These are phyloP conservation scores for Pyrenophora seminiperda DNA, from an alignment of 2,329 filamentous ascomycete genomes.

Conservation along the genomic window DNA sequence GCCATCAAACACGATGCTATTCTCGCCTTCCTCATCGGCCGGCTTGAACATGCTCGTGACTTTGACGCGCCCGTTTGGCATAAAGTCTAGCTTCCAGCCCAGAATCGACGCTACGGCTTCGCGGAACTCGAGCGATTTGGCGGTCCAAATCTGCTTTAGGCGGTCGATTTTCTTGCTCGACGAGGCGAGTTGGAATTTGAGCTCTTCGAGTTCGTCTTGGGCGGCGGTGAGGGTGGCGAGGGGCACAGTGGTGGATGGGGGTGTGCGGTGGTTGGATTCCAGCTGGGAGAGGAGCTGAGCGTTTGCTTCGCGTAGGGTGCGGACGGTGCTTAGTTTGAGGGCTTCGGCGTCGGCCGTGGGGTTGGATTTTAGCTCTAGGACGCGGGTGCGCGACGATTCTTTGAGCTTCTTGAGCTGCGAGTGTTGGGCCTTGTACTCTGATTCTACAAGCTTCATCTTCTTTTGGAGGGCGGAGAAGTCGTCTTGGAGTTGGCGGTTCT, in stretches of 20 bases:
- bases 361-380: conserved; percentile 88
- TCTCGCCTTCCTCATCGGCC: conserved; percentile 62
- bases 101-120: conserved; percentile 91
- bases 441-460: conserved; percentile 71
- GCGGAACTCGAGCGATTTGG: conserved; percentile 92
- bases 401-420: conserved; percentile 73
- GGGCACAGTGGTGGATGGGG: conserved; percentile 68
- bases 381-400: conserved; percentile 74
- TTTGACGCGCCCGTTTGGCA: conserved; percentile 95
- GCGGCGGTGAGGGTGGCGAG: conserved; percentile 75
- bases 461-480: conserved; percentile 73
- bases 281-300: conserved; percentile 78
- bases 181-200: conserved; percentile 57
- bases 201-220: conserved; percentile 73
- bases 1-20: conserved; percentile 80
- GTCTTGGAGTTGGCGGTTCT: conserved; percentile 84
- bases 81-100: conserved; percentile 93
- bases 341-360: conserved; percentile 85
- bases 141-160: conserved; percentile 88
- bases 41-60: conserved; percentile 87
- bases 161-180: conserved; percentile 81
- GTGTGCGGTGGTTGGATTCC: conserved; percentile 46
- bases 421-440: conserved; percentile 73
- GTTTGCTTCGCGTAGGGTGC: conserved; percentile 81
- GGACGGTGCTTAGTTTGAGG: conserved; percentile 80